Percentiles rank a stretch among this genome's conserved stretches.
phyloP scores from a whole-genome alignment of 1,139 yeast genomes.

The Magnusiomyces magnusii region DNA sequence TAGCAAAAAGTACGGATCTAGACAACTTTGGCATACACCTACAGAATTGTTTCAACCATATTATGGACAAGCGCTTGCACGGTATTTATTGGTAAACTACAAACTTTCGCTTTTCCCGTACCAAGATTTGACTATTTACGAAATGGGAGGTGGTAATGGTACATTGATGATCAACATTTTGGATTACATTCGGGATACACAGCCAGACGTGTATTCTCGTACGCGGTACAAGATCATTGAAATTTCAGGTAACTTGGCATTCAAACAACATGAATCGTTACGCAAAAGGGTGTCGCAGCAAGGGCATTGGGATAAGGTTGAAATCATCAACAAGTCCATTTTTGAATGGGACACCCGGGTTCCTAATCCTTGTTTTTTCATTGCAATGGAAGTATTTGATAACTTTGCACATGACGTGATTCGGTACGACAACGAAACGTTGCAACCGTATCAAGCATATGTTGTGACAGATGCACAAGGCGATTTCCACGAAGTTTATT shows the following conservation, averaged over 20 bases:
- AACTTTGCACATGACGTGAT: constrained; percentile 78
- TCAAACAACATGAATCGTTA: constrained; percentile 43
- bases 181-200: constrained; percentile 52
- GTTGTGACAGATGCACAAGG: constrained; percentile 69
- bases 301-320: constrained; percentile 47
- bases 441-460: constrained; percentile 69
- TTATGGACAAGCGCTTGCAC: constrained; percentile 78
- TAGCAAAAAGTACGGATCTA: constrained; percentile 20
- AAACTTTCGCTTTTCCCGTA: constrained; percentile 59
- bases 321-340: constrained; percentile 63
- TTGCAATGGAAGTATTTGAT: constrained; percentile 80
- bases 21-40: constrained; percentile 88
- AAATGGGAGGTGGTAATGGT: constrained; percentile 90
- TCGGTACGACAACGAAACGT: constrained; percentile 61
- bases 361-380: constrained; percentile 65
- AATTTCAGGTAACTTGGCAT: constrained; percentile 61
- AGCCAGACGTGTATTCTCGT: constrained; percentile 63
- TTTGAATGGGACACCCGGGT: constrained; percentile 64
- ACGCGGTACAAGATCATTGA: constrained; percentile 72
- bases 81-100: constrained; percentile 63
- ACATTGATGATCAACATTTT: constrained; percentile 75
- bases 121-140: constrained; percentile 64
- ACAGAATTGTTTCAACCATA: constrained; percentile 73
- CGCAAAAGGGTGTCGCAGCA: constrained; percentile 32
- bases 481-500: constrained; percentile 67